These are phyloP conservation scores for Phytophthora foliorum DNA, from an alignment of 352 stramenopile genomes.

Conservation along the genomic window DNA sequence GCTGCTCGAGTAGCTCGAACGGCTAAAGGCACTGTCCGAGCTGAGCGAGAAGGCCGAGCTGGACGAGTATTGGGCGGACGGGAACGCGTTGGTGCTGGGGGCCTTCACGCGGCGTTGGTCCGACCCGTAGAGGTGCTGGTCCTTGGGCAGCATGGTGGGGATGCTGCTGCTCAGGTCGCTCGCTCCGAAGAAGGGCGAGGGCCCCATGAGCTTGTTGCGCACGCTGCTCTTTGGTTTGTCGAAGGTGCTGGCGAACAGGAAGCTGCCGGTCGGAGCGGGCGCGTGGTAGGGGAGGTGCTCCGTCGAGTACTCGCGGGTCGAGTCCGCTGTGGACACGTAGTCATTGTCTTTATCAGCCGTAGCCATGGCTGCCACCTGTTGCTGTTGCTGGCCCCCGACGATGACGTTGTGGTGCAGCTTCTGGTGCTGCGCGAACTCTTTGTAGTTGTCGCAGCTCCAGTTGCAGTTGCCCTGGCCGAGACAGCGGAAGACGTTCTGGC, in stretches of 20 bases:
- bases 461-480: constrained; percentile 49
- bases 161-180: constrained; percentile 39
- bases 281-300: constrained; percentile 28
- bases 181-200: constrained; percentile 42
- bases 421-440: constrained; percentile 82
- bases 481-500: constrained; percentile 80
- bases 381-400: constrained; percentile 49
- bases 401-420: constrained; percentile 81
- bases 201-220: constrained; percentile 52
- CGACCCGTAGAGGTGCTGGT: constrained; percentile 44
- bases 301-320: constrained; percentile 30
- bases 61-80: constrained; percentile 28
- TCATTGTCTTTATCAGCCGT: constrained; percentile 46
- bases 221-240: constrained; percentile 50
- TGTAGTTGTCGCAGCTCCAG: constrained; percentile 88
- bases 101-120: constrained; percentile 38
- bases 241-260: constrained; percentile 42
- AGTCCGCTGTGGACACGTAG: constrained; percentile 47
- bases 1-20: constrained; percentile 26
- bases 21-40: constrained; percentile 38
- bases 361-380: constrained; percentile 3
- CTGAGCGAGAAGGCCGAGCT: constrained; percentile 33
- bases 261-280: constrained; percentile 36
- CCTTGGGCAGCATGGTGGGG: constrained; percentile 50
- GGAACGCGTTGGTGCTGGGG: constrained; percentile 39